A percentile compares a stretch with the other conserved stretches of the same genome.
phyloP scores from a whole-genome alignment of 805 yeast genomes.

The Monosporozyma unispora region DNA sequence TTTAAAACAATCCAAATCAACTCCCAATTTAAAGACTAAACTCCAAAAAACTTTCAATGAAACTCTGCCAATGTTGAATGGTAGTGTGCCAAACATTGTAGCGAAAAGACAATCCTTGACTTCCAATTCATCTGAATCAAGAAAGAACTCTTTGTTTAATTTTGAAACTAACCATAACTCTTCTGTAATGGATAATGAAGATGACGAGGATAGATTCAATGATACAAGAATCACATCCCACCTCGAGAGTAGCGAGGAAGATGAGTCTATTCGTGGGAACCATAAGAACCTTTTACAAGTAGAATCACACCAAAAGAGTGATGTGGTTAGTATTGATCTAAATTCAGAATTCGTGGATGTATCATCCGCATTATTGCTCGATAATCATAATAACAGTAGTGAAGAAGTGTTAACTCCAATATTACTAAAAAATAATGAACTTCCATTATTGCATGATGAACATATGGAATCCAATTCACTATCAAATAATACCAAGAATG shows the following conservation, averaged over 20 bases:
- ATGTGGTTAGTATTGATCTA: not conserved
- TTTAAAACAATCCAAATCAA: not conserved
- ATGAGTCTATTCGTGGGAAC: too few species aligned
- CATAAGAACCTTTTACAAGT: not conserved
- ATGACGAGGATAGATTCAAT: not conserved
- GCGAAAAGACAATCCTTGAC: not conserved
- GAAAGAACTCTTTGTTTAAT: not conserved
- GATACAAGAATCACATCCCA: not conserved
- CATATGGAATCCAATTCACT: not conserved
- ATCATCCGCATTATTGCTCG: not conserved
- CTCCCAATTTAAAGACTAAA: not conserved
- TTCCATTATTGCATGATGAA: not conserved
- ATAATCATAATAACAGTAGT: not conserved
- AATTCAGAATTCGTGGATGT: not conserved
- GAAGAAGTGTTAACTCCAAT: not conserved
- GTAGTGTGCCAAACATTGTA: not conserved
- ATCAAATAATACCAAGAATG: not conserved
- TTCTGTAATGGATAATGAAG: not conserved
- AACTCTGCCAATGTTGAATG: not conserved
- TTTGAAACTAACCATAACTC: not conserved
- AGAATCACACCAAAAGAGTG: not conserved
- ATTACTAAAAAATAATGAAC: not conserved
- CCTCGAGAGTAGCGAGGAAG: not conserved
- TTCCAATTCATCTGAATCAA: not conserved
- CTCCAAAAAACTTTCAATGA: not conserved